Percentiles rank a stretch among this genome's conserved stretches.
phyloP scores from a whole-genome alignment of 495 filamentous ascomycete species.

The Neurospora terricola region DNA sequence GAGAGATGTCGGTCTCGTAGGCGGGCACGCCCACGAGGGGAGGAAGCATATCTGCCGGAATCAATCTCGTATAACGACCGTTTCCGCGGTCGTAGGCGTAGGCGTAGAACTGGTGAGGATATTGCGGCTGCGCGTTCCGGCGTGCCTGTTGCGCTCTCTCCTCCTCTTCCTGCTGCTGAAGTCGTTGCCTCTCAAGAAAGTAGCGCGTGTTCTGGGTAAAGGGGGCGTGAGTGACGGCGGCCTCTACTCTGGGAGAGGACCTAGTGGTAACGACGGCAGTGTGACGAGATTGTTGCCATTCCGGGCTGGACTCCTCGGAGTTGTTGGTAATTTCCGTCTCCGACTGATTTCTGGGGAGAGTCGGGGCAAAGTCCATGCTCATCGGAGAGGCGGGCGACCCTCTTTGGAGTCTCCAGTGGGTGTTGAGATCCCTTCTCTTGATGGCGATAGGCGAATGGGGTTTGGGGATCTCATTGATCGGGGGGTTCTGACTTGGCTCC shows the following conservation, averaged over 20 bases:
- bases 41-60: slow-evolving; percentile 57
- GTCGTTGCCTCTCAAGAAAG: neutral
- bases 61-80: slow-evolving; percentile 49
- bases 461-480: neutral
- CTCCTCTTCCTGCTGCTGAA: neutral
- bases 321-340: neutral
- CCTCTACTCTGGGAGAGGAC: neutral
- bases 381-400: neutral
- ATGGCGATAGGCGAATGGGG: neutral
- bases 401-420: neutral
- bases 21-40: slow-evolving; percentile 25
- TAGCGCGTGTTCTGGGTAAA: neutral
- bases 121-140: neutral
- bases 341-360: neutral
- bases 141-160: neutral
- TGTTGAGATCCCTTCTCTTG: neutral
- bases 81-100: slow-evolving; percentile 50
- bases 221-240: neutral
- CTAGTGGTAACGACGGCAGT: neutral
- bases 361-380: neutral
- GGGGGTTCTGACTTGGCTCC: neutral
- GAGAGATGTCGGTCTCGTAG: slow-evolving; percentile 14
- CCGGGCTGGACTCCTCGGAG: neutral
- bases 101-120: slow-evolving; percentile 11
- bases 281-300: neutral